A percentile compares a stretch with the other conserved stretches of the same genome.
phyloP scores from a whole-genome alignment of 73 alveolate genomes.

The Paramecium biaurelia region DNA sequence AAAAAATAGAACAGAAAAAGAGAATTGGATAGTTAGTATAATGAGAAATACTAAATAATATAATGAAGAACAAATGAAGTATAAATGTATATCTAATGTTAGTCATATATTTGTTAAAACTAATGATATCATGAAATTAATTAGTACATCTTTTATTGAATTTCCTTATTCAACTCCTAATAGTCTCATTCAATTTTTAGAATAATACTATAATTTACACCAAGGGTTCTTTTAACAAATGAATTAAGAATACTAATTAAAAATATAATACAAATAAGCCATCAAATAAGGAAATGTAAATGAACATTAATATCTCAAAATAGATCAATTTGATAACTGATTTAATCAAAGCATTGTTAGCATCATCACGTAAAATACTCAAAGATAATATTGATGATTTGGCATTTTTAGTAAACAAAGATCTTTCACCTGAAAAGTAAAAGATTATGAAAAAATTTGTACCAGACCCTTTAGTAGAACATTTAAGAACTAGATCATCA shows the following conservation, averaged over 20 bases:
- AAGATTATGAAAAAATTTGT: not conserved
- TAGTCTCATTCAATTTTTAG: not conserved
- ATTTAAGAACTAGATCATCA: constrained; percentile 23
- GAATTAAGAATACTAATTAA: constrained; percentile 1
- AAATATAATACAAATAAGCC: not conserved
- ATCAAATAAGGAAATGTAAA: constrained; percentile 21
- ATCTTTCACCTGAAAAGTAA: not conserved
- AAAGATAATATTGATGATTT: constrained; percentile 34
- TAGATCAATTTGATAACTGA: constrained; percentile 27
- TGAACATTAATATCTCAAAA: not conserved
- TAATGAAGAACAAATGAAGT: constrained; percentile 41
- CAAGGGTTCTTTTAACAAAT: not conserved
- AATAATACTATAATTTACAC: not conserved
- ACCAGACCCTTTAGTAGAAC: not conserved
- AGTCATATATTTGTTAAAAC: constrained; percentile 35
- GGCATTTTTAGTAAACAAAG: not conserved
- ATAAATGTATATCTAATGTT: not conserved
- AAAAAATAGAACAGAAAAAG: constrained; percentile 46
- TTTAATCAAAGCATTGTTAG: not conserved
- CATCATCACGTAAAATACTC: constrained; percentile 5
- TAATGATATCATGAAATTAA: constrained; percentile 32
- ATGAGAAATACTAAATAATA: constrained; percentile 20
- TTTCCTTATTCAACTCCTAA: not conserved
- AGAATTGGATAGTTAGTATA: constrained; percentile 28
- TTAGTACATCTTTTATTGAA: not conserved